A percentile compares a stretch with the other conserved stretches of the same genome.
These are phyloP conservation scores for Leccinum disarticulatum DNA, from an alignment of 768 basidiomycete species.

Conservation along the genomic window DNA sequence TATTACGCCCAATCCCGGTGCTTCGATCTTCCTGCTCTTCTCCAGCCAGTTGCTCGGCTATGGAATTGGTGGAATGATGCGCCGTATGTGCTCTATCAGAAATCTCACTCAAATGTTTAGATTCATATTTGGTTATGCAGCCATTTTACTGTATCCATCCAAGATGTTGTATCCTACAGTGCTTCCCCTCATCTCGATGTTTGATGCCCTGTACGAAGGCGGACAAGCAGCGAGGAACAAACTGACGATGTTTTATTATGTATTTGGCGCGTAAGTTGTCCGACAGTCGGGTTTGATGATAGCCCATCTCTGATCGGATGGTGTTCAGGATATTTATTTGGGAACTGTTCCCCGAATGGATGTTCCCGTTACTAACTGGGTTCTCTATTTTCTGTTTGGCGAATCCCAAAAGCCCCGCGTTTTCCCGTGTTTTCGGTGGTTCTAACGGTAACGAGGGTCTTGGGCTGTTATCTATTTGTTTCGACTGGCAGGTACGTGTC, in stretches of 20 bases:
- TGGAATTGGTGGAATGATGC: constrained; percentile 54
- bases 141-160: constrained; percentile 41
- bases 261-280: constrained; percentile 29
- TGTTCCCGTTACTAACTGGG: constrained; percentile 63
- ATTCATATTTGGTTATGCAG: constrained; percentile 4
- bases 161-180: constrained; percentile 44
- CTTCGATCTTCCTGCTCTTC: constrained; percentile 48
- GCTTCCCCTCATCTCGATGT: constrained; percentile 23
- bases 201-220: constrained; percentile 42
- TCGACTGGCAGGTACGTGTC: constrained; percentile 51
- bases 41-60: constrained; percentile 43
- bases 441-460: constrained; percentile 66
- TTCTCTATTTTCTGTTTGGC: constrained; percentile 63
- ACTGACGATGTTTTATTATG: constrained; percentile 32
- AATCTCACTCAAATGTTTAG: not conserved
- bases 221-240: constrained; percentile 39
- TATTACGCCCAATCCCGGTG: constrained; percentile 45
- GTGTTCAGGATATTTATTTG: constrained; percentile 35
- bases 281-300: constrained; percentile 6
- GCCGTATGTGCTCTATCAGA: constrained; percentile 33
- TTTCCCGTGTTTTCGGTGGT: constrained; percentile 60
- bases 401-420: constrained; percentile 32
- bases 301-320: not conserved
- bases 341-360: constrained; percentile 29
- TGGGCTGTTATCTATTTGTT: constrained; percentile 57